phyloP scores from a whole-genome alignment of 2,329 filamentous ascomycete genomes.

The Cladosporium sp. region DNA sequence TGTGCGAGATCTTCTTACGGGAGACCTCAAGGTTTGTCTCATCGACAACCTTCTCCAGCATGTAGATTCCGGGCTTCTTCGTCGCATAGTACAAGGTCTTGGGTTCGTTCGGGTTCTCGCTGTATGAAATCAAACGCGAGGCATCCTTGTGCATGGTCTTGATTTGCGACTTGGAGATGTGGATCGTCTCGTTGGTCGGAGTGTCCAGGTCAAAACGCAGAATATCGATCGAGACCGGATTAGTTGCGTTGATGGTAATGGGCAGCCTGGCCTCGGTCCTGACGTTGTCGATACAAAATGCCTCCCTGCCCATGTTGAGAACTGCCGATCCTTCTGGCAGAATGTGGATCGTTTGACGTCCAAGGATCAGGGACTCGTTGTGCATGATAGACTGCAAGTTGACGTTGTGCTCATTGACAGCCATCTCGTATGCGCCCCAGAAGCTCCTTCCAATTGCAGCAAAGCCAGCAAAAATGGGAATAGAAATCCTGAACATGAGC shows the following conservation, averaged over 20 bases:
- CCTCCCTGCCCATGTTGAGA: constrained; percentile 74
- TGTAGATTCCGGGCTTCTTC: constrained; percentile 85
- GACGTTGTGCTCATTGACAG: constrained; percentile 86
- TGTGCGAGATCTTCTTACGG: constrained; percentile 63
- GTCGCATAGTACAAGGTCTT: constrained; percentile 63
- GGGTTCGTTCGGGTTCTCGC: constrained; percentile 37
- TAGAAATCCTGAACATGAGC: constrained; percentile 85
- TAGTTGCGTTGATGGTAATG: constrained; percentile 89
- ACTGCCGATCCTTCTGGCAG: constrained; percentile 87
- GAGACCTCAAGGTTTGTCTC: constrained; percentile 78
- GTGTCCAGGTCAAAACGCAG: constrained; percentile 80
- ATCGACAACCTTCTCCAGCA: constrained; percentile 79
- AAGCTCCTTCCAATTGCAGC: constrained; percentile 71
- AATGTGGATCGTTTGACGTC: constrained; percentile 96
- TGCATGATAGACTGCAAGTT: constrained; percentile 84
- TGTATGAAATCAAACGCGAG: constrained; percentile 52
- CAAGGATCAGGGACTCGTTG: constrained; percentile 89
- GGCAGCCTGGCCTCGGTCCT: constrained; percentile 65
- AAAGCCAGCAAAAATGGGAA: constrained; percentile 71
- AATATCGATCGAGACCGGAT: constrained; percentile 85
- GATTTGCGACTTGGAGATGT: constrained; percentile 68
- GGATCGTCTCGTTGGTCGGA: constrained; percentile 73
- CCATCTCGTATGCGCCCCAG: constrained; percentile 80
- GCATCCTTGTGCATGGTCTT: constrained; percentile 69
- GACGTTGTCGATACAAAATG: constrained; percentile 73